Evolutionary conservation across 2,329 filamentous ascomycete species (phyloP), one percentile per base, ranked within the genome.

Genomic region (Colletotrichum neosansevieriae): DNA sequence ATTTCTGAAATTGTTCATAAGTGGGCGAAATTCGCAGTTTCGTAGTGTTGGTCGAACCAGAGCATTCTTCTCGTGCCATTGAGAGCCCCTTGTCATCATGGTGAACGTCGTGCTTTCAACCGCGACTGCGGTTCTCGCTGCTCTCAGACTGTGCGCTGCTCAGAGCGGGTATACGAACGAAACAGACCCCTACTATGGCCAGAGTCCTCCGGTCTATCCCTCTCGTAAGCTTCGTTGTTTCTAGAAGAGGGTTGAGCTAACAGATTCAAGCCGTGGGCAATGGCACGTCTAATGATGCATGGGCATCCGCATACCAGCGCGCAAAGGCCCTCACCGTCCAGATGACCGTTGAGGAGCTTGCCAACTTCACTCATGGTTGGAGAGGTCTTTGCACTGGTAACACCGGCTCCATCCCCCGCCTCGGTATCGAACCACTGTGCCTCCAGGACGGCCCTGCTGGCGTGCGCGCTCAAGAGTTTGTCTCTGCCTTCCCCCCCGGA

Each of bases 381-480:
- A n/a, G 29, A 11, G 63, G 63, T n/a, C 49, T 60, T n/a, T 67
- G 81, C 58, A 83, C 82, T 0, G 83, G 83, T 3, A 84, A 81
- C 63, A 83, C 82, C 0, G 83, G 83, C 6, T 79, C 80, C 0
- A 78, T 85, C 0, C 82, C 82, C 4, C 79, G 83, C 0, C 74
- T 85, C 1, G 75, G 76, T 10, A 84, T 81, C 79, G 80, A 81
- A 56, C 0, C 83, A 81, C 81, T 95, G 24, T 96, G 92, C 78
- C 81, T 96, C 32, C 92, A 96, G 74, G 93, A 97, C 74, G 92
- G 92, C 0, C 93, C 94, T 0, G 1, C 94, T 91, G 12, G 91
- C 92, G 0, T 83, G 0, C 83, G 80, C 2, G n/a, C 83, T 79
- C 2, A 79, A 82, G 84, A 86, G 54, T 73, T 85, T 50, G 82